Evolutionary conservation across 2,329 filamentous ascomycete genomes (phyloP), one percentile per base, ranked within the genome.

Genomic region (Cladophialophora yegresii): DNA sequence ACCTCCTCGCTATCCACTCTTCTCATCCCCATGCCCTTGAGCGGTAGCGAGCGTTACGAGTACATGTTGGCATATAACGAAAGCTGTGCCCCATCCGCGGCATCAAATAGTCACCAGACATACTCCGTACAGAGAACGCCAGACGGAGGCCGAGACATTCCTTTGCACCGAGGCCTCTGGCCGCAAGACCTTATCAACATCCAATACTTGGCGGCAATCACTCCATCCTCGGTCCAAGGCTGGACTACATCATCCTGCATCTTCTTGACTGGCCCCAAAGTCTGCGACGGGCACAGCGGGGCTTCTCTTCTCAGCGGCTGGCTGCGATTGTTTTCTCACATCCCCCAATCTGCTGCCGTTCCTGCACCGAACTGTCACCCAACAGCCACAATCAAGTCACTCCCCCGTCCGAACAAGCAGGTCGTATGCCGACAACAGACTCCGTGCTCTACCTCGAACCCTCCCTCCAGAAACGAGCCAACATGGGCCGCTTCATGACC

Each of bases 401-500:
- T 23, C 20, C 23, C 13, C 6, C 23, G 20, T 50, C 3, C 22
- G 12, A 3, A 12, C 12, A 50, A 28, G 10, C 47, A 12, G 10
- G 20, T 26, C 23, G 47, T 22, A 50, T 50, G 47, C 47, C 47
- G 47, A 50, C 47, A 6, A 50, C 47, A 50, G 47, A 22, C 47
- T 50, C 23, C 20, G 47, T 50, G 9, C 51, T 54, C 51, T 54
- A 33, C 23, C 51, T 54, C 51, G 51, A 54, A 16, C 1, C 51
- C 51, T 54, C 26, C 7, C 28, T 32, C 28, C 51, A 54, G 51
- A 30, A 54, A 32, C 23, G n/a, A 54, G 47, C 57, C 32, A 36
- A 23, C 32, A 70, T 70, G 68, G 68, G 64, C 20, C 64, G 67
- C 56, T 67, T 70, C 49, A 59, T 43, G n/a, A 36, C 67, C 51